Evolutionary conservation across 257 asterid genomes (phyloP).

Genomic region (Solanum corneliomulleri): DNA sequence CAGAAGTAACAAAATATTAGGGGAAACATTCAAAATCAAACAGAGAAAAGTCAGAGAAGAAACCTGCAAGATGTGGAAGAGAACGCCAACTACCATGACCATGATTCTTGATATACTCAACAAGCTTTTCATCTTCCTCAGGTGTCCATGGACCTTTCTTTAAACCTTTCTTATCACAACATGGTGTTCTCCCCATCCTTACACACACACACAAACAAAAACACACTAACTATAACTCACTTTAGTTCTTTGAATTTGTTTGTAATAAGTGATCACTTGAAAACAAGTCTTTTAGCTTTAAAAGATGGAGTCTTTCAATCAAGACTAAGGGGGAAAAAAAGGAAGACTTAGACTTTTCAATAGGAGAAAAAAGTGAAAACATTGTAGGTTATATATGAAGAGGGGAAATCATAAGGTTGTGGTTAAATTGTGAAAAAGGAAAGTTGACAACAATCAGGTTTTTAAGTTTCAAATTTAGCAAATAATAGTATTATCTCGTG

Average conservation of each 20-base stretch:
- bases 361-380: neutral
- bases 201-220: neutral
- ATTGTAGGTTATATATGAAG: neutral
- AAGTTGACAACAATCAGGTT: neutral
- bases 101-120: slow-evolving; percentile 53
- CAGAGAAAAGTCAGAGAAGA: neutral
- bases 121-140: slow-evolving; percentile 72
- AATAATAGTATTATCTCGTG: neutral
- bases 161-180: slow-evolving; percentile 83
- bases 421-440: neutral
- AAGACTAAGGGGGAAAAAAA: neutral
- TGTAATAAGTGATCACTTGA: neutral
- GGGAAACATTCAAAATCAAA: neutral
- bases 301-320: neutral
- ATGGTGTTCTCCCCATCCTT: slow-evolving; percentile 87
- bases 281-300: neutral
- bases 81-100: slow-evolving; percentile 92
- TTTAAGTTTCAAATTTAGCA: neutral
- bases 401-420: neutral
- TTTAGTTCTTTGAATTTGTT: neutral
- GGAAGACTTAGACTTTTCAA: neutral
- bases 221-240: neutral
- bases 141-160: slow-evolving; percentile 96
- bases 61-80: slow-evolving; percentile 85
- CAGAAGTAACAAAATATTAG: neutral